phyloP scores from a whole-genome alignment of 192 early-diverging fungal genomes.

The Backusella tuberculispora region DNA sequence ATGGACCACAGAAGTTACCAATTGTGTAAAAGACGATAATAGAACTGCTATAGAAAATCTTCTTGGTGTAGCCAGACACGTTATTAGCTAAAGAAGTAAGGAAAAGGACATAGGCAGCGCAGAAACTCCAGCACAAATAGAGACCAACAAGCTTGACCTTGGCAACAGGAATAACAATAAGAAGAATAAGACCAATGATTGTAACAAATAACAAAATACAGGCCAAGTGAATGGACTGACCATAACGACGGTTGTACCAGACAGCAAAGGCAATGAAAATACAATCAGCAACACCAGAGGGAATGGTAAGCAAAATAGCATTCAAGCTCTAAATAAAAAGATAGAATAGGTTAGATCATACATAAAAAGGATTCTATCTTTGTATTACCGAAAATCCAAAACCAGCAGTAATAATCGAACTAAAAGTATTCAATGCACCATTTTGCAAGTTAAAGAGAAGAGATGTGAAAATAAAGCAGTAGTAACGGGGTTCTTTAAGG shows the following conservation, averaged over 20 bases:
- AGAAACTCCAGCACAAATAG: conserved; percentile 29
- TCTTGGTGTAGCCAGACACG: conserved; percentile 38
- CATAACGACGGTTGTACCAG: conserved; percentile 29
- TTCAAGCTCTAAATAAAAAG: conserved; percentile 26
- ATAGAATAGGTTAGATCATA: conserved; percentile 4
- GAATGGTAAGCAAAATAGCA: conserved; percentile 30
- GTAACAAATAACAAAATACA: conserved; percentile 12
- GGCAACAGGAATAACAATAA: conserved; percentile 26
- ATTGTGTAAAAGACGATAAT: conserved; percentile 28
- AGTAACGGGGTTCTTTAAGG: conserved; percentile 31
- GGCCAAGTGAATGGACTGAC: conserved; percentile 25
- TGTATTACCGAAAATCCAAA: conserved; percentile 36
- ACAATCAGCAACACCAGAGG: conserved; percentile 26
- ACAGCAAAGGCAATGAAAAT: conserved; percentile 27
- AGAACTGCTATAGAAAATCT: conserved; percentile 27
- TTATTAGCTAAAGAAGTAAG: conserved; percentile 32
- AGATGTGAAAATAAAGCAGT: conserved; percentile 22
- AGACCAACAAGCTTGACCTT: conserved; percentile 32
- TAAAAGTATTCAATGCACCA: conserved; percentile 31
- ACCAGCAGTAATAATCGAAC: conserved; percentile 24
- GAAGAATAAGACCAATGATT: conserved; percentile 34
- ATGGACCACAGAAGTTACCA: conserved; percentile 39
- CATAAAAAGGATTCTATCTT: neutral
- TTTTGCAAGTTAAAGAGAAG: conserved; percentile 33
- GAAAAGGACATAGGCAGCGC: conserved; percentile 26